Percentiles rank a stretch among this genome's conserved stretches.
These are phyloP conservation scores for Rhizopogon hawkerae DNA, from an alignment of 1,284 basidiomycete species.

Conservation along the genomic window DNA sequence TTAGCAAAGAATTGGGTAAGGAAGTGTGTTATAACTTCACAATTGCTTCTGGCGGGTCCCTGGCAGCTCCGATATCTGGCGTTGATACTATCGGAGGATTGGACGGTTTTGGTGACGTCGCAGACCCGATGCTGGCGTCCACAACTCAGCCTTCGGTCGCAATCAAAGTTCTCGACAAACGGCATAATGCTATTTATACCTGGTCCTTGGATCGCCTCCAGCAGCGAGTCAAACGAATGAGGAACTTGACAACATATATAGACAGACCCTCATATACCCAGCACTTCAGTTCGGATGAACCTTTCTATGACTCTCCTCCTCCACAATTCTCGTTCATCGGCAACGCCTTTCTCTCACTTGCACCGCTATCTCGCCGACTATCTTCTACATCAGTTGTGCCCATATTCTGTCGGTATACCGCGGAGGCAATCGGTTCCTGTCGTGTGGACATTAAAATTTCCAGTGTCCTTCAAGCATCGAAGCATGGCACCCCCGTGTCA, in stretches of 20 bases:
- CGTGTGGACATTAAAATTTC: constrained; percentile 75
- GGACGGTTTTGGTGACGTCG: constrained; percentile 89
- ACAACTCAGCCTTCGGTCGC: constrained; percentile 78
- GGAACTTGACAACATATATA: constrained; percentile 87
- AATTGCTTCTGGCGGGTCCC: constrained; percentile 73
- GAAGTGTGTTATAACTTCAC: constrained; percentile 89
- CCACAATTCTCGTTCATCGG: constrained; percentile 90
- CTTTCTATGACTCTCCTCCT: constrained; percentile 82
- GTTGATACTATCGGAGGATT: constrained; percentile 83
- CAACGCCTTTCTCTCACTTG: constrained; percentile 75
- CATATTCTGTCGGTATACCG: constrained; percentile 87
- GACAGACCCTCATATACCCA: constrained; percentile 87
- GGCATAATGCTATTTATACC: constrained; percentile 76
- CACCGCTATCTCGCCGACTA: constrained; percentile 71
- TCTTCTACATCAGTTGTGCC: constrained; percentile 70
- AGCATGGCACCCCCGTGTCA: constrained; percentile 55
- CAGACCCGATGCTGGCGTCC: constrained; percentile 64
- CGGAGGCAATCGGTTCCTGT: constrained; percentile 90
- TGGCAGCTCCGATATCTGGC: constrained; percentile 75
- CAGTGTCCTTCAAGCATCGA: constrained; percentile 55
- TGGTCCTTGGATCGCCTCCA: constrained; percentile 89
- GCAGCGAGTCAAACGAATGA: constrained; percentile 88
- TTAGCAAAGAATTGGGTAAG: constrained; percentile 77
- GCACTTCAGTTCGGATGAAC: constrained; percentile 89
- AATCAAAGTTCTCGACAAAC: constrained; percentile 85